phyloP scores from a whole-genome alignment of 1,139 yeast genomes.

The Sugiyamaella grinbergsii region DNA sequence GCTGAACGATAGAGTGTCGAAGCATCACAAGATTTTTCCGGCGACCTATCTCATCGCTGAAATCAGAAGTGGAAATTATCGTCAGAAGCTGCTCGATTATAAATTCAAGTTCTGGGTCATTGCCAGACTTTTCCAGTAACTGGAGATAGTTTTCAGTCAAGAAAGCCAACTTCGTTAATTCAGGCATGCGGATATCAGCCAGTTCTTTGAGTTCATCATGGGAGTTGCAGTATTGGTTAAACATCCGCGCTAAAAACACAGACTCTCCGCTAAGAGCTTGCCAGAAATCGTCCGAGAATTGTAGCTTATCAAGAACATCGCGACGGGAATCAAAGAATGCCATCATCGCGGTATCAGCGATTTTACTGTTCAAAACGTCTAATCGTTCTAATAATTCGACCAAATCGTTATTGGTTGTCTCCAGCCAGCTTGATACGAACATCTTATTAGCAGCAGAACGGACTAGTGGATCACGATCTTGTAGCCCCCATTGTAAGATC shows the following conservation, averaged over 20 bases:
- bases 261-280: conserved; percentile 69
- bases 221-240: conserved; percentile 63
- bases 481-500: conserved; percentile 78
- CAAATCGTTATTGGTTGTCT: conserved; percentile 66
- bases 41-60: conserved; percentile 89
- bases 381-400: conserved; percentile 69
- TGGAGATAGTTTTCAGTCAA: conserved; percentile 56
- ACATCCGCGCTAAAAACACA: conserved; percentile 69
- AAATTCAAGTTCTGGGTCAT: conserved; percentile 65
- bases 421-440: conserved; percentile 74
- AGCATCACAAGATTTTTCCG: conserved; percentile 75
- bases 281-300: conserved; percentile 66
- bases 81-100: conserved; percentile 71
- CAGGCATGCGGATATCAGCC: conserved; percentile 77
- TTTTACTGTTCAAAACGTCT: conserved; percentile 63
- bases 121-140: conserved; percentile 49
- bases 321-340: conserved; percentile 62
- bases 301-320: conserved; percentile 60
- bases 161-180: conserved; percentile 69
- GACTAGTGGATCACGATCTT: conserved; percentile 80
- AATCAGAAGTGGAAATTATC: conserved; percentile 74
- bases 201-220: conserved; percentile 53
- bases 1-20: conserved; percentile 46
- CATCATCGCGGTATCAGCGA: conserved; percentile 62
- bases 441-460: conserved; percentile 69